phyloP scores from a whole-genome alignment of 176 grass and related monocot species.

The Aegilops bicornis region DNA sequence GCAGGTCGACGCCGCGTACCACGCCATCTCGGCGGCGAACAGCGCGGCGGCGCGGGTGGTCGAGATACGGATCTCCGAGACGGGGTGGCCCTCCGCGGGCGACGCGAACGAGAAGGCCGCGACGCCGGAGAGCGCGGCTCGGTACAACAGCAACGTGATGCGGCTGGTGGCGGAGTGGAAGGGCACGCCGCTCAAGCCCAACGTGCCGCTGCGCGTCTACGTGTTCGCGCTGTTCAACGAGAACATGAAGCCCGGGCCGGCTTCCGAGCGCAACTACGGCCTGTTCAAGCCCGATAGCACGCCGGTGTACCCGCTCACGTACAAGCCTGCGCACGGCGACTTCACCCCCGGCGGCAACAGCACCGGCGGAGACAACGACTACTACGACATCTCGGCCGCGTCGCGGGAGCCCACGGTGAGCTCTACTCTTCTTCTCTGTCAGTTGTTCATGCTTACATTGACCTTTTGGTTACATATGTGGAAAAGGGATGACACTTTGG shows the following conservation, averaged over 20 bases:
- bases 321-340: constrained; percentile 27
- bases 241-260: constrained; percentile 57
- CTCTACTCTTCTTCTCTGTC: background rate
- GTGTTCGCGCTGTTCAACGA: constrained; percentile 90
- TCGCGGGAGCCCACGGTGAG: constrained; percentile 2
- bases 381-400: constrained; percentile 36
- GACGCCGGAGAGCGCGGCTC: constrained; percentile 53
- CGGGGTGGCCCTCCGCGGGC: constrained; percentile 67
- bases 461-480: background rate
- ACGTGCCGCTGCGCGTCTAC: constrained; percentile 51
- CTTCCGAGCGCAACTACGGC: constrained; percentile 77
- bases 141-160: constrained; percentile 86
- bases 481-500: constrained; percentile 10
- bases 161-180: constrained; percentile 56
- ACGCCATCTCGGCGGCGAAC: constrained; percentile 63
- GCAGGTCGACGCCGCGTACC: constrained; percentile 78
- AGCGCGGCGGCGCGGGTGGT: constrained; percentile 38
- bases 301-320: constrained; percentile 55
- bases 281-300: constrained; percentile 71
- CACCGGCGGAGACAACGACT: constrained; percentile 20
- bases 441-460: background rate
- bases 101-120: constrained; percentile 55
- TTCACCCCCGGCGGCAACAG: background rate
- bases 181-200: constrained; percentile 65
- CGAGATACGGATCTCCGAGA: constrained; percentile 73